Base-by-base conservation (phyloP, 352 stramenopile genomes). In the Phytophthora vignae region DNA sequence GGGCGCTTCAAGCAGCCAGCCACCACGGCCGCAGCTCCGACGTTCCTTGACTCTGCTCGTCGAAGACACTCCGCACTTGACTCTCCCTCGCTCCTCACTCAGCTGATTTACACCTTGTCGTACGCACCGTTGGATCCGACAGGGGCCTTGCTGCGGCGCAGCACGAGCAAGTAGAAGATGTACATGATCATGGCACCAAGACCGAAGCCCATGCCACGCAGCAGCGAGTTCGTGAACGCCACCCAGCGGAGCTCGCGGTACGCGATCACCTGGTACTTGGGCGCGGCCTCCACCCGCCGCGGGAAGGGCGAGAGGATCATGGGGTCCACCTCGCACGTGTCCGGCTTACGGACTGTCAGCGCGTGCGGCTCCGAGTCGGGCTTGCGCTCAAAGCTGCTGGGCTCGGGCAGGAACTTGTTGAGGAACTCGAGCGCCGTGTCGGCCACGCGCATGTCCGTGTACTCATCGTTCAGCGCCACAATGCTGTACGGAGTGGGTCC, bases 401-500 rank as follows among this genome's bases (percentile, higher is more conserved):
- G 88, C 48, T 90, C 76, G 8, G 88, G 86, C 33, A 96, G 55
- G 53, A 95, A 94, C 36, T 77, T 88, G 53, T 69, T 73, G 31
- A 95, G 73, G 72, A 97, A 97, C 49, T 91, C 78, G 40, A 82
- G 55, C 17, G 85, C 87, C 10, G 77, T 84, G 60, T 94, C 86
- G 7, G 88, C 88, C 33, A 95, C 85, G 29, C 68, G 64, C 85
- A 94, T 92, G 71, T 95, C 86, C 21, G 79, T 81, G 79, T 96
- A 97, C 71, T 97, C 90, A 63, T 97, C 90, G 65, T 97, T 97
- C 4, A 97, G 74, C 64, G 90, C 88, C 21, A 97, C 74, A 70
- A 97, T 89, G 59, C 85, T 92, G 71, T 87, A 93, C 3, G 83
- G 76, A 53, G 85, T 84, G 12, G 81, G 77, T 25, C 87, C 85